Evolutionary conservation across 139 green algal genomes (phyloP).

Genomic region (Chlorella sp.): DNA sequence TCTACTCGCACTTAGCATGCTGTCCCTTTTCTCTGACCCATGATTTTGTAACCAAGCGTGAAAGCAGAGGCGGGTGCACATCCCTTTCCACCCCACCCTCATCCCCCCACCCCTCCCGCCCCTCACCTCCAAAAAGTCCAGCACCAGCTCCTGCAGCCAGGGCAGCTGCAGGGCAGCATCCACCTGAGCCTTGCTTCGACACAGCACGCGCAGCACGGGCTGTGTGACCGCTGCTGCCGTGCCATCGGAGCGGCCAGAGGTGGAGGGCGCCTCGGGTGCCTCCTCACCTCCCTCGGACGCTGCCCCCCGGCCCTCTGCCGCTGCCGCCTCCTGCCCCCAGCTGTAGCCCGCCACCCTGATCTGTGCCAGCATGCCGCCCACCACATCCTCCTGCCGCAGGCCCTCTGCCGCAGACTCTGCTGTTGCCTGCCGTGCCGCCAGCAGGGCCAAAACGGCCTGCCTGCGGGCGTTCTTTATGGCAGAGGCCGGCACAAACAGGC

Average conservation of each 20-base stretch:
- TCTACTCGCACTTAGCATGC: too few relatives aligned
- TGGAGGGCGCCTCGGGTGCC: not conserved
- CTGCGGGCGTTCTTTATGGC: slow-evolving; percentile 75
- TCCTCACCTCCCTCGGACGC: not conserved
- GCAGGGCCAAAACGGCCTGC: slow-evolving; percentile 63
- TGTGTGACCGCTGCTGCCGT: not conserved
- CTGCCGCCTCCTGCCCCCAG: not conserved
- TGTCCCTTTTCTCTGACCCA: too few relatives aligned
- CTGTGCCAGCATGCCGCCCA: slow-evolving; percentile 51
- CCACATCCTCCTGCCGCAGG: slow-evolving; percentile 49
- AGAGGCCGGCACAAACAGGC: slow-evolving; percentile 69
- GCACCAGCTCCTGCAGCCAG: slow-evolving; percentile 81
- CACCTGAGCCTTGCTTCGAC: slow-evolving; percentile 74
- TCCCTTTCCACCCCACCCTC: too few relatives aligned
- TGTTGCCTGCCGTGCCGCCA: slow-evolving; percentile 19
- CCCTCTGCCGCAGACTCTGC: not conserved
- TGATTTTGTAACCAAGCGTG: not conserved
- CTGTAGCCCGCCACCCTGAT: slow-evolving; percentile 6
- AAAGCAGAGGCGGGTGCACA: too few relatives aligned
- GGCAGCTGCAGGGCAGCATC: slow-evolving; percentile 64
- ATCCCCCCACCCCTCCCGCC: not conserved
- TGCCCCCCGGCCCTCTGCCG: not conserved
- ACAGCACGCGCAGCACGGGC: slow-evolving; percentile 71
- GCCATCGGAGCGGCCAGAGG: slow-evolving; percentile 10
- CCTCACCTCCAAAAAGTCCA: slow-evolving; percentile 85